A percentile compares a stretch with the other conserved stretches of the same genome.
Conservation (phyloP, 768 basidiomycete genomes). For the Collybia mongolica region DNA sequence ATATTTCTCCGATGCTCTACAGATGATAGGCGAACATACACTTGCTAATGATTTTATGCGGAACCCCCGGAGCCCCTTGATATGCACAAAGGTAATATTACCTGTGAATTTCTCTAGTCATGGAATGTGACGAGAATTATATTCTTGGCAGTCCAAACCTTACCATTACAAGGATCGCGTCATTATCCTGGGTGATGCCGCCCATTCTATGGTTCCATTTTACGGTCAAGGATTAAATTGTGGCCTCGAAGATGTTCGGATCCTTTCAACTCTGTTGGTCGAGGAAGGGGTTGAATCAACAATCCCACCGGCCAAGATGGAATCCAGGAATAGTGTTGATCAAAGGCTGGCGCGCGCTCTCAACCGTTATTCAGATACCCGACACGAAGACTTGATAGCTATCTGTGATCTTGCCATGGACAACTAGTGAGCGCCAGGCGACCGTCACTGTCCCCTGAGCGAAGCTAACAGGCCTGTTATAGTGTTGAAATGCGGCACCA, state of each 20-base stretch:
- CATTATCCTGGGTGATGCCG: constrained; percentile 90
- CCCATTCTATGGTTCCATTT: constrained; percentile 99
- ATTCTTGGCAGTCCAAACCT: constrained; percentile 61
- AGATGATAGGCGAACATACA: constrained; percentile 77
- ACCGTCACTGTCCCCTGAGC: constrained; percentile 2
- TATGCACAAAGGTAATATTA: constrained; percentile 82
- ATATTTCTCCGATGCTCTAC: constrained; percentile 88
- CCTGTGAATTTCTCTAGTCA: constrained; percentile 20
- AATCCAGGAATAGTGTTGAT: constrained; percentile 42
- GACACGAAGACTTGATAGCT: constrained; percentile 87
- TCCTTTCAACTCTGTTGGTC: constrained; percentile 74
- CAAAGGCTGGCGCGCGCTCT: constrained; percentile 64
- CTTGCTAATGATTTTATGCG: constrained; percentile 74
- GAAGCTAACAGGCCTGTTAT: constrained; percentile 16
- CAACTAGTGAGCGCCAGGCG: constrained; percentile 77
- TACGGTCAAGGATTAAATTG: constrained; percentile 98
- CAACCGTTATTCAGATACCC: constrained; percentile 72
- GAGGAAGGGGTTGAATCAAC: constrained; percentile 63
- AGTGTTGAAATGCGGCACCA: constrained; percentile 95
- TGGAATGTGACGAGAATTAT: constrained; percentile 20
- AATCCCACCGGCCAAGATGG: constrained; percentile 26
- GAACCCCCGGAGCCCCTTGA: constrained; percentile 87
- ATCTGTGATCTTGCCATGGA: constrained; percentile 93
- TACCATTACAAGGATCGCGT: constrained; percentile 90
- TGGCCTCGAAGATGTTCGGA: constrained; percentile 94